These are phyloP conservation scores for Boletellus emodensis DNA, from an alignment of 768 basidiomycete genomes.

Conservation along the genomic window DNA sequence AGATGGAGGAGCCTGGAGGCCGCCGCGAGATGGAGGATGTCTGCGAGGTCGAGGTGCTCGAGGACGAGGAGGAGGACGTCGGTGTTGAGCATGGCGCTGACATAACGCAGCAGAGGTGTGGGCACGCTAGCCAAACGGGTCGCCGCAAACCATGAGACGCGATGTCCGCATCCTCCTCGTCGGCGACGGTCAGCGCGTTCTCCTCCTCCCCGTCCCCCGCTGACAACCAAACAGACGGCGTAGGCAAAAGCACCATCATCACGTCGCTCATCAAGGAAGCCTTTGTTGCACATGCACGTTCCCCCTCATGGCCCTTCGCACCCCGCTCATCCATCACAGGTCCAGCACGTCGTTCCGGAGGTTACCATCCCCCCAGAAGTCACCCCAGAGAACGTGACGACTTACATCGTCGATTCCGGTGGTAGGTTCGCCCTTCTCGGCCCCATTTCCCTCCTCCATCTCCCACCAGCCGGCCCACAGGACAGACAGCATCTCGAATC, in stretches of 20 bases:
- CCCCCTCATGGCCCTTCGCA: neutral
- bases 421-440: slow-evolving; percentile 46
- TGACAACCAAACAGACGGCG: slow-evolving; percentile 64
- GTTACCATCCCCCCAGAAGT: slow-evolving; percentile 98
- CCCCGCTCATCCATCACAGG: slow-evolving; percentile 43
- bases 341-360: slow-evolving; percentile 92
- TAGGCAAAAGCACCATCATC: slow-evolving; percentile 97
- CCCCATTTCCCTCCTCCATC: slow-evolving; percentile 3
- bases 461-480: slow-evolving; percentile 66
- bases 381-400: slow-evolving; percentile 96
- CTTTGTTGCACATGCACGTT: slow-evolving; percentile 79
- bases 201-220: neutral
- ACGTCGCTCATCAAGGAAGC: slow-evolving; percentile 96
- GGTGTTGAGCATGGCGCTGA: slow-evolving; percentile 39
- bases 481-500: slow-evolving; percentile 88
- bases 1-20: slow-evolving; percentile 29
- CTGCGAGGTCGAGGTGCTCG: slow-evolving; percentile 39
- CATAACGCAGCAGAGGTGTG: slow-evolving; percentile 6
- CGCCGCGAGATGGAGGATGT: slow-evolving; percentile 34
- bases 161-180: slow-evolving; percentile 94
- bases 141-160: slow-evolving; percentile 58
- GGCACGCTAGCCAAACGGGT: slow-evolving; percentile 7
- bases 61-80: slow-evolving; percentile 58
- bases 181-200: slow-evolving; percentile 71
- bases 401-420: slow-evolving; percentile 96